phyloP scores from a whole-genome alignment of 495 filamentous ascomycete species.

The Massariosphaeria phaeospora region DNA sequence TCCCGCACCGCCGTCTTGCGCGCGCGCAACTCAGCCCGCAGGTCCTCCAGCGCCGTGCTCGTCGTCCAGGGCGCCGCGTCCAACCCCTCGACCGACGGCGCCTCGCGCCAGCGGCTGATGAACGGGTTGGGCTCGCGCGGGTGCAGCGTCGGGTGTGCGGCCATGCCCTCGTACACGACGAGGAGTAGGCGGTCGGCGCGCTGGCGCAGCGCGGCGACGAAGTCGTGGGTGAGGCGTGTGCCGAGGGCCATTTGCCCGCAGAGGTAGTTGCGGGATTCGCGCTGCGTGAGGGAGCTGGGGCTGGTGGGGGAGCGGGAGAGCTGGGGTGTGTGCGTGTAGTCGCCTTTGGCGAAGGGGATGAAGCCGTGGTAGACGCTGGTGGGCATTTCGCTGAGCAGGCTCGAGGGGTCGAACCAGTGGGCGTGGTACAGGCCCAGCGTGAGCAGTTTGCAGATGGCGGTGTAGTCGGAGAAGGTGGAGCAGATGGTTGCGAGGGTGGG shows the following conservation, averaged over 20 bases:
- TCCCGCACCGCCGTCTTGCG: slow-evolving; percentile 16
- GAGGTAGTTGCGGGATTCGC: slow-evolving; percentile 14
- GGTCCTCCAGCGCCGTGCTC: slow-evolving; percentile 10
- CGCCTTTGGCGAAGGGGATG: slow-evolving; percentile 9
- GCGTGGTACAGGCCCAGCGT: slow-evolving; percentile 19
- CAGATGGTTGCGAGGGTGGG: slow-evolving; percentile 16
- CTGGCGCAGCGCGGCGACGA: slow-evolving; percentile 10
- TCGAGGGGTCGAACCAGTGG: slow-evolving; percentile 11
- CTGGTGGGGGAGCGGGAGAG: too few relatives aligned
- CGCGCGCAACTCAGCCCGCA: slow-evolving; percentile 16
- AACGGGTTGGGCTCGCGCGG: slow-evolving; percentile 13
- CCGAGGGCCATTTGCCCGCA: slow-evolving; percentile 17
- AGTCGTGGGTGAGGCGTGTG: slow-evolving; percentile 4
- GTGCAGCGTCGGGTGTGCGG: slow-evolving; percentile 13
- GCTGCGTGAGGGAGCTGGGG: background rate
- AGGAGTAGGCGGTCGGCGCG: slow-evolving; percentile 12
- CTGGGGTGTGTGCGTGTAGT: too few relatives aligned
- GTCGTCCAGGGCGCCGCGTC: slow-evolving; percentile 11
- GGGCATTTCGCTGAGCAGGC: slow-evolving; percentile 3
- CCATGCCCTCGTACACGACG: slow-evolving; percentile 19
- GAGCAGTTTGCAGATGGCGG: slow-evolving; percentile 18
- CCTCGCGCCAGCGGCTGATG: slow-evolving; percentile 11
- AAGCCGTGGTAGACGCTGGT: slow-evolving; percentile 21
- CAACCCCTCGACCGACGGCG: slow-evolving; percentile 1
- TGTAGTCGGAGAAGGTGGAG: slow-evolving; percentile 19